Conservation (phyloP, 1,284 basidiomycete genomes). For the Rhodotorula sp. region DNA sequence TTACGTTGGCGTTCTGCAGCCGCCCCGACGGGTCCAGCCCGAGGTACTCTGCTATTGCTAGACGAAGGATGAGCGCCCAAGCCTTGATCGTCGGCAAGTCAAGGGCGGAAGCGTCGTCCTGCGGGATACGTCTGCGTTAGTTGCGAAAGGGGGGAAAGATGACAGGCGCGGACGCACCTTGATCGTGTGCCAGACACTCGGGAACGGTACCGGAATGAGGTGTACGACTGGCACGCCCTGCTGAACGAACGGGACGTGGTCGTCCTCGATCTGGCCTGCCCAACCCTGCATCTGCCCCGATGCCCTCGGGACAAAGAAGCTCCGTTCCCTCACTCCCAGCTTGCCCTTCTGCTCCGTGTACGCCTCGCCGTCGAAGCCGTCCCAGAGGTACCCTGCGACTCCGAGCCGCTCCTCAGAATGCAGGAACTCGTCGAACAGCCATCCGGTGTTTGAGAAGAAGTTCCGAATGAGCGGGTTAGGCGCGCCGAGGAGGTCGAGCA, state of each 20-base stretch:
- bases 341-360: constrained; percentile 16
- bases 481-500: constrained; percentile 75
- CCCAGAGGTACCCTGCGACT: constrained; percentile 36
- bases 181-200: constrained; percentile 84
- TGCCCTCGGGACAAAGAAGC: constrained; percentile 39
- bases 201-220: constrained; percentile 86
- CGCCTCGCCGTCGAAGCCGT: constrained; percentile 12
- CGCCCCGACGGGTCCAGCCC: constrained; percentile 54
- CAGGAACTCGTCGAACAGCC: constrained; percentile 76
- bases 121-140: background rate
- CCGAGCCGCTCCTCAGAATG: constrained; percentile 61
- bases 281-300: constrained; percentile 8
- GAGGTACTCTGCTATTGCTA: constrained; percentile 89
- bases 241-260: constrained; percentile 86
- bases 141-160: background rate
- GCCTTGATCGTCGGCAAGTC: constrained; percentile 80
- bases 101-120: constrained; percentile 86
- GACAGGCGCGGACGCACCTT: constrained; percentile 54
- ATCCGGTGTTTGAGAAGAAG: constrained; percentile 82
- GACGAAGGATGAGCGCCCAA: constrained; percentile 84
- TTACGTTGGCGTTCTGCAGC: background rate
- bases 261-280: constrained; percentile 69
- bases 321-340: constrained; percentile 24
- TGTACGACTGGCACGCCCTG: constrained; percentile 86
- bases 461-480: constrained; percentile 67